Percentiles rank a stretch among this genome's conserved stretches.
phyloP scores from a whole-genome alignment of 2,329 filamentous ascomycete genomes.

The Colletotrichum sp. region DNA sequence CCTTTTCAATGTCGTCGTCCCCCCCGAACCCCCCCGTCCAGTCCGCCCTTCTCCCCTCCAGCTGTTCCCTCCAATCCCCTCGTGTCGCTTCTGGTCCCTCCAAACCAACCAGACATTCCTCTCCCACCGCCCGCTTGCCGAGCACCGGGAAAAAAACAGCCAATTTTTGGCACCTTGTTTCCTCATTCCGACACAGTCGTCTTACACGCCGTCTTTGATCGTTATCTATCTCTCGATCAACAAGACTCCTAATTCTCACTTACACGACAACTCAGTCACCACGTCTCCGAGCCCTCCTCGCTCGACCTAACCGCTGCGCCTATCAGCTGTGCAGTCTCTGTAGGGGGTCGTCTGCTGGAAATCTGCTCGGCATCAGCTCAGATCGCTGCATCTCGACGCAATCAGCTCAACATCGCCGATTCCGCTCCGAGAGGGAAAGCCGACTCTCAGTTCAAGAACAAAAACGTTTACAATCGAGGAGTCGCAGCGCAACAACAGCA shows the following conservation, averaged over 20 bases:
- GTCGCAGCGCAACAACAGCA: neutral
- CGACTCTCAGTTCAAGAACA: neutral
- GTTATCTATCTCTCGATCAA: neutral
- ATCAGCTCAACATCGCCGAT: neutral
- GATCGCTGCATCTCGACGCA: neutral
- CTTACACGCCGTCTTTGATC: neutral
- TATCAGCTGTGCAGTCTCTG: constrained; percentile 10
- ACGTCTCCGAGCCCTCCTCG: neutral
- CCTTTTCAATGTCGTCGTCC: too few species aligned
- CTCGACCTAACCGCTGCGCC: neutral
- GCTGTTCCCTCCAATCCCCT: constrained; percentile 27
- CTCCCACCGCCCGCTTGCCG: neutral
- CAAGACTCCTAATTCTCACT: neutral
- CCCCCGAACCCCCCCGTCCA: neutral
- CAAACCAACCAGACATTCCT: neutral
- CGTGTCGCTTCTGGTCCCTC: constrained; percentile 12
- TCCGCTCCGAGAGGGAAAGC: neutral
- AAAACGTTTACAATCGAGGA: neutral
- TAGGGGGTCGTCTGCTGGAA: neutral
- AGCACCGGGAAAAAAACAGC: neutral
- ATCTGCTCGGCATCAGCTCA: constrained; percentile 5
- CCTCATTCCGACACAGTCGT: neutral
- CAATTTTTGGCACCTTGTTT: neutral
- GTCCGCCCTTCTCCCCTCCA: constrained; percentile 18
- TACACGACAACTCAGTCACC: neutral